phyloP scores from a whole-genome alignment of 2,329 filamentous ascomycete genomes.

The Xylariaceae sp. region DNA sequence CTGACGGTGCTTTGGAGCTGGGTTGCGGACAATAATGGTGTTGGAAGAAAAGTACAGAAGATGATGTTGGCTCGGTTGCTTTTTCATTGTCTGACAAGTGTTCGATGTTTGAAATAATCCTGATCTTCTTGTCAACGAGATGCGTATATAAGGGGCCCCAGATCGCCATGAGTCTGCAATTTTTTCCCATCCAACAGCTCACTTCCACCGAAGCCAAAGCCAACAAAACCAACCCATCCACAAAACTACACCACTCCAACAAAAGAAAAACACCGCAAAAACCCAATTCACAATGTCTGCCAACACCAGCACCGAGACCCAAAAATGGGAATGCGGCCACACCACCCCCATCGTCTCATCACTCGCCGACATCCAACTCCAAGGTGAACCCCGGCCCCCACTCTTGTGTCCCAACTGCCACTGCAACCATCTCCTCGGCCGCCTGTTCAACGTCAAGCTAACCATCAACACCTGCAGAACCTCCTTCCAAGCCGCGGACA shows the following conservation, averaged over 20 bases:
- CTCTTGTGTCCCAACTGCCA: neutral
- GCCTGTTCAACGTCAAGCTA: neutral
- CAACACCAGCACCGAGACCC: neutral
- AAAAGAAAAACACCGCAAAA: neutral
- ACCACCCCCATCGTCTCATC: neutral
- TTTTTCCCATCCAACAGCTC: neutral
- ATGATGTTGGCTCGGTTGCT: neutral
- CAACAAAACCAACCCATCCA: neutral
- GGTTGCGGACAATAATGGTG: neutral
- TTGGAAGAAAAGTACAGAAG: neutral
- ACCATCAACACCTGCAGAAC: neutral
- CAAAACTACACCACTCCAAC: neutral
- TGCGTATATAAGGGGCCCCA: neutral
- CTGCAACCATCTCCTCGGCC: neutral
- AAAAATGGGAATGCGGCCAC: neutral
- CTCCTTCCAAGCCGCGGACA: neutral
- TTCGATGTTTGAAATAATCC: neutral
- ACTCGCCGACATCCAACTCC: no score
- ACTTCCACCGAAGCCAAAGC: neutral
- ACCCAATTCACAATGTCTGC: neutral
- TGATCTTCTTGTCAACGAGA: neutral
- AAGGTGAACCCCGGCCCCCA: no score
- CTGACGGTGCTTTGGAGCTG: no score
- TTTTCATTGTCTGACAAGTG: neutral
- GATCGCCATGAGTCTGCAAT: neutral